Base-by-base conservation (phyloP, 108 stramenopile species). In the Chaetoceros muelleri region DNA sequence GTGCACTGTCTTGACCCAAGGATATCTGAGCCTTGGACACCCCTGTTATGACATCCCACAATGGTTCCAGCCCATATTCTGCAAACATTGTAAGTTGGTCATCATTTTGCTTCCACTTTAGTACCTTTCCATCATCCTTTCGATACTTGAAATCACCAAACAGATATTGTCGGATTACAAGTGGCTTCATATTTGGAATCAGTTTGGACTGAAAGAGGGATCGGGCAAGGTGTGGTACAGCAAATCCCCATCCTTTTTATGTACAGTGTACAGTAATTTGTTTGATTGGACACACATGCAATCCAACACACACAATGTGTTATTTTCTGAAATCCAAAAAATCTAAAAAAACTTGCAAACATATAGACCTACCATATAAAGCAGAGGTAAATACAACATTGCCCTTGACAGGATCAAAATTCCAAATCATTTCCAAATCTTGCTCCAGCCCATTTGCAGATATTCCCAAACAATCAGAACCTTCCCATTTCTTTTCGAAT, bases 171-270 rank as follows among this genome's bases (percentile, higher is more conserved):
- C 80, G 63, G 63, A 92, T 57, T 1, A 82, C 8, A 0, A 67
- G 61, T 22, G 90, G 90, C 72, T 92, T 92, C 62, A 92, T 71
- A 21, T 76, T 64, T 0, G 75, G 44, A 5, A 75, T 52, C 2
- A 58, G 52, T 27, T 87, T 84, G 45, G 80, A 61, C 55, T 73
- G 74, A 73, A 82, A 92, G 20, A 92, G 55, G 1, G 85, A 79
- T 62, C 90, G 54, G 19, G 86, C 78, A 53, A 92, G 53, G 2
- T 82, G 61, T 2, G 79, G 84, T 5, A 93, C 53, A 0, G 91
- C 75, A 55, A 99, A 98, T 45, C 93, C 98, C 96, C 96, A 99
- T n/a, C n/a, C n/a, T n/a, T n/a, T n/a, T n/a, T n/a, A n/a, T n/a
- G n/a, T n/a, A n/a, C n/a, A n/a, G n/a, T n/a, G n/a, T n/a, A n/a